Conservation (phyloP, 257 asterid species). For the Nicotiana knightiana region DNA sequence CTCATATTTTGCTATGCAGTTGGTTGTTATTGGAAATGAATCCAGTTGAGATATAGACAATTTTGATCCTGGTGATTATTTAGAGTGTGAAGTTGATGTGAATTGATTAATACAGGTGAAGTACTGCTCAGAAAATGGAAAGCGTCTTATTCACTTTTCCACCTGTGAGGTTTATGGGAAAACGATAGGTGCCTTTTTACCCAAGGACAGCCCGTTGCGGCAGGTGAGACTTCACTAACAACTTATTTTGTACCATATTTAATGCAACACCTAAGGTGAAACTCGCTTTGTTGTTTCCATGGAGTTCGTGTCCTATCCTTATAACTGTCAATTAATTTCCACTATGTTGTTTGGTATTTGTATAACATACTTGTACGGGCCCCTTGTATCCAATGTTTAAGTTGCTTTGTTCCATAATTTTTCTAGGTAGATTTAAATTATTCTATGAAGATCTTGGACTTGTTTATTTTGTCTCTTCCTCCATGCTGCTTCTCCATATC, state of each 20-base stretch:
- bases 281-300: background rate
- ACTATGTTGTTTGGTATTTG: background rate
- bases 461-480: background rate
- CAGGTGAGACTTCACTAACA: slow-evolving; percentile 45
- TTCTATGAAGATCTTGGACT: background rate
- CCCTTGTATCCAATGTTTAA: background rate
- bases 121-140: slow-evolving; percentile 80
- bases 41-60: slow-evolving; percentile 1
- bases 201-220: slow-evolving; percentile 75
- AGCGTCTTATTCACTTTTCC: slow-evolving; percentile 89
- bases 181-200: slow-evolving; percentile 70
- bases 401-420: background rate
- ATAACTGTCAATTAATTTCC: background rate
- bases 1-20: background rate
- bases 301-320: background rate
- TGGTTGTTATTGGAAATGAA: background rate
- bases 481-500: background rate
- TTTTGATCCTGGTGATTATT: background rate
- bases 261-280: background rate
- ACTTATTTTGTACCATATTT: slow-evolving; percentile 11
- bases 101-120: slow-evolving; percentile 49
- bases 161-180: slow-evolving; percentile 94
- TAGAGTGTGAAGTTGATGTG: background rate
- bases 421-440: background rate
- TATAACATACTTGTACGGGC: background rate